Base-by-base conservation (phyloP, 768 basidiomycete species). In the Boletus fagicola region DNA sequence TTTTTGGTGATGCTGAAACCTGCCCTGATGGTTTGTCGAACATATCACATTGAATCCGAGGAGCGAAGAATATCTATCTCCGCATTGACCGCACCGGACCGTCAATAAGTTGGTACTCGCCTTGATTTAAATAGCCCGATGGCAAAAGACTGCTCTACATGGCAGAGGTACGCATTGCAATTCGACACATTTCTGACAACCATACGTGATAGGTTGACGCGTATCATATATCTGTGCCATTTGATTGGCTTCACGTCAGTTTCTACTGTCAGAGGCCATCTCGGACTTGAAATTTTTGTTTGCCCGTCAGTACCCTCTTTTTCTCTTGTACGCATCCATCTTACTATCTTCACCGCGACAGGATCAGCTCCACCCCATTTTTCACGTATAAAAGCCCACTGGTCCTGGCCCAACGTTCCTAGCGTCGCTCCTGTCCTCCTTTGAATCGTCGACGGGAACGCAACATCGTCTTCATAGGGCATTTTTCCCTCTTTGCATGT, bases 401-500 rank as follows among this genome's bases (percentile, higher is more conserved):
- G 11, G 22, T 48, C 44, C 35, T 13, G 16, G 2, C 9, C n/a
- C 6, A 6, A 20, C 22, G 5, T 51, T 35, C 24, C 44, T 47
- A 61, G 49, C 26, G 7, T 35, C 20, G 4, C 18, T 43, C 6
- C 15, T 18, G 8, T 44, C 5, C 5, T 24, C 51, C 28, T 43
- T 13, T 20, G 10, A 26, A 35, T 51, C 28, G 24, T 61, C 26
- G 49, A 46, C 48, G 22, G 39, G 22, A 44, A 35, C 39, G 7
- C 58, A 15, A 52, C 61, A 39, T 58, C 58, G 40, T 59, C 56
- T 56, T 53, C 63, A 53, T 58, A 57, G 68, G 62, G 72, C 64
- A 50, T 59, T 72, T 12, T 78, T 73, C 77, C 76, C 68, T 68
- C 70, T 65, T 79, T 92, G 88, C 83, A 94, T 94, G 93, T 96